Conservation (phyloP, 2,329 filamentous ascomycete species). For the Calonectria ilicicola region DNA sequence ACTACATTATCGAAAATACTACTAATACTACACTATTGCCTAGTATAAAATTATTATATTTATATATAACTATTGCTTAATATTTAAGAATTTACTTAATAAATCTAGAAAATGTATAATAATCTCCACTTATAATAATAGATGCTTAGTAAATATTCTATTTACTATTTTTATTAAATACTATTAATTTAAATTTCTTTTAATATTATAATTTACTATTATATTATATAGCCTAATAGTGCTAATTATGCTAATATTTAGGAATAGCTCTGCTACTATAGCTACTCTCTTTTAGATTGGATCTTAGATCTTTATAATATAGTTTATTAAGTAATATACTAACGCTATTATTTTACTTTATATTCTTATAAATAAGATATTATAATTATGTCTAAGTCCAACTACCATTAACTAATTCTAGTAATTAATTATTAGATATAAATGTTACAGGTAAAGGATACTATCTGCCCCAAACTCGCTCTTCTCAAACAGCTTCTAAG, state of each 20-base stretch:
- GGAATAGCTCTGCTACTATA: not conserved
- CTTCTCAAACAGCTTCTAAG: not conserved
- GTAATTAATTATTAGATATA: too few species aligned
- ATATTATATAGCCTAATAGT: not conserved
- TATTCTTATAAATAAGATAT: not conserved
- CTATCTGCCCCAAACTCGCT: too few species aligned
- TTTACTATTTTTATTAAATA: conserved; percentile 12
- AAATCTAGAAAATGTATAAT: not conserved
- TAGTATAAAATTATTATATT: conserved; percentile 19
- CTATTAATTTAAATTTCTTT: conserved; percentile 3
- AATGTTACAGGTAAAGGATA: too few species aligned
- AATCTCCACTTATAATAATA: not conserved
- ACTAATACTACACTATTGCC: not conserved
- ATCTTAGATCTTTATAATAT: conserved; percentile 18
- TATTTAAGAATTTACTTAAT: conserved; percentile 3
- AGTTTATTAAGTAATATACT: not conserved
- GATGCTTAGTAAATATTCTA: conserved; percentile 1
- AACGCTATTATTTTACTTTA: not conserved
- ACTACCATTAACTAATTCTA: not conserved
- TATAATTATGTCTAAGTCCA: not conserved
- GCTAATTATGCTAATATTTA: not conserved
- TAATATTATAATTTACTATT: not conserved
- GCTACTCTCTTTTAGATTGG: not conserved
- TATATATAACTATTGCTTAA: conserved; percentile 6
- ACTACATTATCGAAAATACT: not conserved